Evolutionary conservation across 108 stramenopile species (phyloP), one percentile per base, ranked within the genome.

Genomic region (Fistulifera pelliculosa): DNA sequence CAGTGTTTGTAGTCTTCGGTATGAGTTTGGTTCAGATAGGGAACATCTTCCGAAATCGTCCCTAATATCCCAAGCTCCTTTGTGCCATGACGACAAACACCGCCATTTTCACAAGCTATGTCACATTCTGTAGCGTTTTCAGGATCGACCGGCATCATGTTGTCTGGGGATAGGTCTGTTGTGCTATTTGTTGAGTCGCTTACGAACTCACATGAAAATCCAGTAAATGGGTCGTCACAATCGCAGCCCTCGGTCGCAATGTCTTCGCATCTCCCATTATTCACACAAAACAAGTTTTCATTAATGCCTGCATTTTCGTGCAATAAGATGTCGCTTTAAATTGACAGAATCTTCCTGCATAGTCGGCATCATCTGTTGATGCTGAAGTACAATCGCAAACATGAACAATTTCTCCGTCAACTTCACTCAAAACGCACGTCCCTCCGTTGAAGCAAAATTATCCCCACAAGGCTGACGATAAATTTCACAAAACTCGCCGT

Each of bases 371-470:
- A 8, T 41, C 57, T 23, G 61, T 56, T 27, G 27, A 49, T 8
- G 73, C 69, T 1, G 61, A 49, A 10, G 68, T 70, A 38, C 77
- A 79, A 44, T 79, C 77, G 53, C 77, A 79, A 52, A 70, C 62
- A 28, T 63, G 57, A 1, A 52, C 43, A 10, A 49, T 56, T 22
- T 54, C 19, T 12, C 54, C 65, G 38, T 58, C 58, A 11, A 54
- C 25, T 6, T 38, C 50, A 12, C 52, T 49, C 27, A 23, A 45
- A 27, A 60, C 41, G 64, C 62, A 65, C 8, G 55, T 44, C 22
- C 54, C 61, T 16, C 66, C 69, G 49, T 79, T 39, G 60, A 62
- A 73, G 47, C 77, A 73, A 41, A 48, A 39, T 69, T 64, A 38
- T 63, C 61, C 3, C 77, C 69, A 51, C 77, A 79, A 19, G 16